phyloP scores from a whole-genome alignment of 768 basidiomycete genomes.

The Leccinum imitatum region DNA sequence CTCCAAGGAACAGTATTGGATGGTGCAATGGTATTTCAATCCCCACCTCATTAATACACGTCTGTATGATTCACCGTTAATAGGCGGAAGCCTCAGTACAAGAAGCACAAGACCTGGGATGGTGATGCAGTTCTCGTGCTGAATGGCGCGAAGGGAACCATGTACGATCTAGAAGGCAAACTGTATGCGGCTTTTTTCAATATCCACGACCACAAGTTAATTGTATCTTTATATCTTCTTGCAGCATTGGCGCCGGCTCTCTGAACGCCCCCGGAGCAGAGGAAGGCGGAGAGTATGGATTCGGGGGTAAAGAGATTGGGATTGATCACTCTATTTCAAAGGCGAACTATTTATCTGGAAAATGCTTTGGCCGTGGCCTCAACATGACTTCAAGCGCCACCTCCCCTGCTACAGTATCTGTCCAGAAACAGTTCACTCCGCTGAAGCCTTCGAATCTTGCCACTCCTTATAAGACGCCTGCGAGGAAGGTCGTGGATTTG shows the following conservation, averaged over 20 bases:
- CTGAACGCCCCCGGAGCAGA: slow-evolving; percentile 38
- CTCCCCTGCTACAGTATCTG: slow-evolving; percentile 28
- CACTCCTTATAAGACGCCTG: slow-evolving; percentile 24
- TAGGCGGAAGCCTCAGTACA: slow-evolving; percentile 68
- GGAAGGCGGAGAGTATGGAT: slow-evolving; percentile 38
- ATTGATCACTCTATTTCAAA: slow-evolving; percentile 57
- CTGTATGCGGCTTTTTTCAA: slow-evolving; percentile 42
- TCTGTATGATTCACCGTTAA: slow-evolving; percentile 1
- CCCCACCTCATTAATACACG: background rate
- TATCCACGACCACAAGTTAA: background rate
- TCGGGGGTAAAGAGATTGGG: slow-evolving; percentile 61
- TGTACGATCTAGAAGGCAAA: slow-evolving; percentile 66
- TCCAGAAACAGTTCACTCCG: slow-evolving; percentile 32
- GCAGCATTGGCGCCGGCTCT: slow-evolving; percentile 56
- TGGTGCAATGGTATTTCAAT: slow-evolving; percentile 67
- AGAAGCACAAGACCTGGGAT: slow-evolving; percentile 92
- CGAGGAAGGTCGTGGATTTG: slow-evolving; percentile 36
- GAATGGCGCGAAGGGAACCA: slow-evolving; percentile 42
- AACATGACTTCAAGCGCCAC: slow-evolving; percentile 16
- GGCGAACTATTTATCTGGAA: slow-evolving; percentile 61
- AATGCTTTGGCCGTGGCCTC: slow-evolving; percentile 53
- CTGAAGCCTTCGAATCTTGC: slow-evolving; percentile 30
- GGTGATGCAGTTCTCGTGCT: slow-evolving; percentile 71
- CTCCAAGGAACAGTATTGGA: slow-evolving; percentile 55
- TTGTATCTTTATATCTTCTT: background rate